A percentile compares a stretch with the other conserved stretches of the same genome.
Conservation (phyloP, 2,329 filamentous ascomycete genomes). For the Phaeophleospora eucalypticola region DNA sequence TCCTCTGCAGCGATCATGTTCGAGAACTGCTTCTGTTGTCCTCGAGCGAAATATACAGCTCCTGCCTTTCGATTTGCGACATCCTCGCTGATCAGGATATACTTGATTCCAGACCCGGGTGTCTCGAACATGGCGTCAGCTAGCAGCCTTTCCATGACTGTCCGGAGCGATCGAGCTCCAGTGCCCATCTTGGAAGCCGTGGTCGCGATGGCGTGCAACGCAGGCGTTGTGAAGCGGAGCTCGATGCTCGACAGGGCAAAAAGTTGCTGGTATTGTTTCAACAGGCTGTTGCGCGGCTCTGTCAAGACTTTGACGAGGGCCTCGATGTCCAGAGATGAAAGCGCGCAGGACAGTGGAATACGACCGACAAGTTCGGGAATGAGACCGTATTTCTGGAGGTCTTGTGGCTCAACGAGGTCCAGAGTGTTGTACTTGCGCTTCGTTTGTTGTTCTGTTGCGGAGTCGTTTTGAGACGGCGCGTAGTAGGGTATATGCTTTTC, state of each 20-base stretch:
- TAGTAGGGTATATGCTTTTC: conserved; percentile 49
- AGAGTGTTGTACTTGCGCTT: conserved; percentile 68
- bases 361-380: conserved; percentile 96
- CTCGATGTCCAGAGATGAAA: conserved; percentile 67
- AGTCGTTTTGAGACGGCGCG: conserved; percentile 23
- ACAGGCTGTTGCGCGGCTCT: conserved; percentile 82
- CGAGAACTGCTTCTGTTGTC: conserved; percentile 38
- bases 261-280: conserved; percentile 83
- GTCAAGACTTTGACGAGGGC: conserved; percentile 82
- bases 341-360: conserved; percentile 81
- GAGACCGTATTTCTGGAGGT: conserved; percentile 62
- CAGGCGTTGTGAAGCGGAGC: conserved; percentile 75
- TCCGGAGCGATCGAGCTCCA: conserved; percentile 53
- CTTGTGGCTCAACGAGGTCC: conserved; percentile 70
- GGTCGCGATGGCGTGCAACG: conserved; percentile 75
- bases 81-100: conserved; percentile 44
- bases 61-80: conserved; percentile 41
- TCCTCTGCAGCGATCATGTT: conserved; percentile 41
- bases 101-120: conserved; percentile 43
- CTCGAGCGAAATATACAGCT: conserved; percentile 43
- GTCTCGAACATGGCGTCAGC: conserved; percentile 47
- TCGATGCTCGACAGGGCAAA: conserved; percentile 76
- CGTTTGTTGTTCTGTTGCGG: conserved; percentile 5
- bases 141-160: conserved; percentile 47
- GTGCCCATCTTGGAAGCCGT: conserved; percentile 67